Conservation (phyloP, 106 monocot genomes). For the Agapanthus africanus region DNA sequence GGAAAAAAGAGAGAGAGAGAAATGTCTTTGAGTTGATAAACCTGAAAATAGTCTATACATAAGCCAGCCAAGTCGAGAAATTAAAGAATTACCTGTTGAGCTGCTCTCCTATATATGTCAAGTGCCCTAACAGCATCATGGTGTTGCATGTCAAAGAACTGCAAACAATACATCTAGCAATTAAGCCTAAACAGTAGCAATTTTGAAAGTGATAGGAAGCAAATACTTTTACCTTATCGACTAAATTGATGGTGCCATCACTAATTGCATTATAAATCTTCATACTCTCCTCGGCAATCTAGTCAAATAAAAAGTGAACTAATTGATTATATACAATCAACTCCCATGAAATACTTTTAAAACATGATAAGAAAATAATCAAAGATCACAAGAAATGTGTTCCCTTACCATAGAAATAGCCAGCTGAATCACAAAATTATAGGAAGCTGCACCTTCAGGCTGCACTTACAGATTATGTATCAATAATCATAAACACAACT, state of each 20-base stretch:
- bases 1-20: no score
- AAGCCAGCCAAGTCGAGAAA: no score
- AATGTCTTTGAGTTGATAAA: no score
- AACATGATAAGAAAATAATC: no score
- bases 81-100: constrained; percentile 83
- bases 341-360: neutral
- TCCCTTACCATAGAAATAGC: constrained; percentile 53
- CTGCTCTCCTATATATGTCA: constrained; percentile 75
- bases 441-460: constrained; percentile 79
- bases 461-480: no score
- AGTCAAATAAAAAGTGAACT: no score
- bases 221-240: constrained; percentile 98
- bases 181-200: no score
- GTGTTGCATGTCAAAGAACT: constrained; percentile 99
- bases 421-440: constrained; percentile 83
- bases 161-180: constrained; percentile 13
- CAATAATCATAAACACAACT: no score
- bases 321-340: no score
- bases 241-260: constrained; percentile 83
- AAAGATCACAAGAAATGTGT: neutral
- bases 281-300: constrained; percentile 88
- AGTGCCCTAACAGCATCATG: constrained; percentile 83
- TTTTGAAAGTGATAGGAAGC: no score
- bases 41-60: no score
- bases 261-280: constrained; percentile 80